These are phyloP conservation scores for Neofusicoccum laricinum DNA, from an alignment of 2,329 filamentous ascomycete genomes.

Conservation along the genomic window DNA sequence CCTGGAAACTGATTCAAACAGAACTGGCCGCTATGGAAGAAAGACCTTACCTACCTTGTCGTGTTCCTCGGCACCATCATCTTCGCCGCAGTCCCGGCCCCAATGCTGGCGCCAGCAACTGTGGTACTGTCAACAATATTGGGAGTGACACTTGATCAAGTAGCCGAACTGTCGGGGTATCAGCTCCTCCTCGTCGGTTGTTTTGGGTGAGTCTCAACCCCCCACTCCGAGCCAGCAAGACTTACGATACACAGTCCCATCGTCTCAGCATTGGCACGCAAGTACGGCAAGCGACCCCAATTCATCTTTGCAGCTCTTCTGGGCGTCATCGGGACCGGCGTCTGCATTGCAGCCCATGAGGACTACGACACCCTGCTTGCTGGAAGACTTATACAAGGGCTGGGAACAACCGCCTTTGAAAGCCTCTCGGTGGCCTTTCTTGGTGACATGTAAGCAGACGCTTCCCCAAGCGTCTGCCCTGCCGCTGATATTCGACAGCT, in stretches of 20 bases:
- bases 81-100: conserved; percentile 25
- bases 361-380: conserved; percentile 34
- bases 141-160: conserved; percentile 25
- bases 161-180: conserved; percentile 25
- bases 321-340: conserved; percentile 31
- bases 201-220: conserved; percentile 20
- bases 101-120: conserved; percentile 26
- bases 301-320: conserved; percentile 32
- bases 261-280: conserved; percentile 34
- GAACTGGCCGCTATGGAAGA: conserved; percentile 27
- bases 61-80: conserved; percentile 27
- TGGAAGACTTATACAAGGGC: conserved; percentile 31
- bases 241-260: conserved; percentile 19
- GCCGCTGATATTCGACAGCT: neutral
- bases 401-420: conserved; percentile 34
- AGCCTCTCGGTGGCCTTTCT: conserved; percentile 31
- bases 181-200: conserved; percentile 25
- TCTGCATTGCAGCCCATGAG: conserved; percentile 30
- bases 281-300: conserved; percentile 35
- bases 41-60: conserved; percentile 22
- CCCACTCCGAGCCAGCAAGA: neutral
- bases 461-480: too few relatives aligned
- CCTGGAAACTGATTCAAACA: neutral
- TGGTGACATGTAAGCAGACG: conserved; percentile 27
- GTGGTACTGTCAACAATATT: conserved; percentile 23